A percentile compares a stretch with the other conserved stretches of the same genome.
These are phyloP conservation scores for Ophiobolus disseminans DNA, from an alignment of 2,329 filamentous ascomycete species.

Conservation along the genomic window DNA sequence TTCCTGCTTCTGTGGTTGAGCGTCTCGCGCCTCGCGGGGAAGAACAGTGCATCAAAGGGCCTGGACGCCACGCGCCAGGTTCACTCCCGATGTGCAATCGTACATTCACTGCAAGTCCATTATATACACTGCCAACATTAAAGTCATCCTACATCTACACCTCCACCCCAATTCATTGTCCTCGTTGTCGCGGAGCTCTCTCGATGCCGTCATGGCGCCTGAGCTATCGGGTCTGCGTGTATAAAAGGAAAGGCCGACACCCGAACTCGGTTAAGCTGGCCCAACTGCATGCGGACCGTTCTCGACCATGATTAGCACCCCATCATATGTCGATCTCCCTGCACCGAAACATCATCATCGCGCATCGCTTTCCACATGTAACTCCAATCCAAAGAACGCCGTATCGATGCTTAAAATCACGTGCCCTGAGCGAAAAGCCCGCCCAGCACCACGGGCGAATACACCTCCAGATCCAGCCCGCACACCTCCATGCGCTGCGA, in stretches of 20 bases:
- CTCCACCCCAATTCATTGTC: no score
- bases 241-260: no score
- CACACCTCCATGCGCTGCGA: slow-evolving; percentile 60
- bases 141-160: no score
- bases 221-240: no score
- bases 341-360: slow-evolving; percentile 1
- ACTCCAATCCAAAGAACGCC: neutral
- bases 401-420: slow-evolving; percentile 14
- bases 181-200: no score
- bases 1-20: neutral
- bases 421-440: slow-evolving; percentile 7
- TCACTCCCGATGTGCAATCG: no score
- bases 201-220: slow-evolving; percentile 24
- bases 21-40: neutral
- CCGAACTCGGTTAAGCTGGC: no score
- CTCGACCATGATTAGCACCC: slow-evolving; percentile 6
- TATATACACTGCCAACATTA: no score
- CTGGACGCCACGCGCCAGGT: no score
- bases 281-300: slow-evolving; percentile 9
- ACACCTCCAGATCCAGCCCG: slow-evolving; percentile 59
- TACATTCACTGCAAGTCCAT: no score
- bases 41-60: neutral
- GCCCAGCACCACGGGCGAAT: slow-evolving; percentile 34
- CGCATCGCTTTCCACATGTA: no score
- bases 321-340: slow-evolving; percentile 1